Evolutionary conservation across 306 rosid species (phyloP).

Genomic region (Fragaria ananassa): DNA sequence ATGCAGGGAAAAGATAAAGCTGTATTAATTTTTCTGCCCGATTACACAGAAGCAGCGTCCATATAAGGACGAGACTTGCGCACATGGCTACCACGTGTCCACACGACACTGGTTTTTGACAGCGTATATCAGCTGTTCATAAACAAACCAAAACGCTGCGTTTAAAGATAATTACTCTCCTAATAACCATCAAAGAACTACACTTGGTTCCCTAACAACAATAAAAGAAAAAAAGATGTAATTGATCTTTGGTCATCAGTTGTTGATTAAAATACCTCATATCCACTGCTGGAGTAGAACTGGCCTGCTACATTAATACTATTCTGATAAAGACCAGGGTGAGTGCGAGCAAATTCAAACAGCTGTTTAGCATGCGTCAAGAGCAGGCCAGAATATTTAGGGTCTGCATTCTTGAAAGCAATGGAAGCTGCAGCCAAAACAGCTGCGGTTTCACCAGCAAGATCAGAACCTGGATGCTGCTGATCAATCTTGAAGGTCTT

Average conservation of each 20-base stretch:
- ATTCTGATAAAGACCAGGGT: constrained; percentile 36
- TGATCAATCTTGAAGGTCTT: constrained; percentile 28
- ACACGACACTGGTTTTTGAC: too few species aligned
- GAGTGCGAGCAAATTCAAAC: constrained; percentile 41
- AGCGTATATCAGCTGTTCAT: too few species aligned
- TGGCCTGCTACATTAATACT: constrained; percentile 32
- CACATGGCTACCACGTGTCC: too few species aligned
- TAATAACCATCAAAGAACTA: too few species aligned
- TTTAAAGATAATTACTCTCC: too few species aligned
- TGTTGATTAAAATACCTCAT: constrained; percentile 32
- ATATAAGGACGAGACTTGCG: too few species aligned
- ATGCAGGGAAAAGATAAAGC: too few species aligned
- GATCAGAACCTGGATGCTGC: constrained; percentile 53
- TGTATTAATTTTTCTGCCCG: too few species aligned
- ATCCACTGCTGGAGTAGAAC: constrained; percentile 57
- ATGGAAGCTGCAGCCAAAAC: constrained; percentile 64
- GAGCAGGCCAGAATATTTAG: constrained; percentile 24
- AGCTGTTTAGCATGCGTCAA: constrained; percentile 42
- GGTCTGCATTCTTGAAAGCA: constrained; percentile 23
- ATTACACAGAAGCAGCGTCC: too few species aligned
- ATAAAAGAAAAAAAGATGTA: not conserved
- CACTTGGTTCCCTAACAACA: too few species aligned
- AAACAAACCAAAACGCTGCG: too few species aligned
- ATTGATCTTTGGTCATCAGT: not conserved
- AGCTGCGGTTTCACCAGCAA: constrained; percentile 64